These are phyloP conservation scores for Suhomyces bribrorum DNA, from an alignment of 1,139 yeast species.

Conservation along the genomic window DNA sequence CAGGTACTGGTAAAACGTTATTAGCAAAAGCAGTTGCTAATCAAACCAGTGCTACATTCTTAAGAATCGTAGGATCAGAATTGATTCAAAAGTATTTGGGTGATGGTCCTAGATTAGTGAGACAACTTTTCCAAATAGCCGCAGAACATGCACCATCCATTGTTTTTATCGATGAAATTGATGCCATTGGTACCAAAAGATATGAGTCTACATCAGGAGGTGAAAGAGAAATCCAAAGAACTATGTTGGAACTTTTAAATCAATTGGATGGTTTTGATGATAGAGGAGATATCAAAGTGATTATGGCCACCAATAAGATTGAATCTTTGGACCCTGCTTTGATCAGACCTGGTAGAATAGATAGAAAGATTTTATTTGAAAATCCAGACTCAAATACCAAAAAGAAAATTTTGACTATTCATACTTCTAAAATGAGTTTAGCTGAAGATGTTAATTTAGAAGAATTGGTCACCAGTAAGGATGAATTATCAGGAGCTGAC, in stretches of 20 bases:
- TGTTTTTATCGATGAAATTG: constrained; percentile 97
- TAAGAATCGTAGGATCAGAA: constrained; percentile 96
- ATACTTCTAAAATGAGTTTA: constrained; percentile 92
- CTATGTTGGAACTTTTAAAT: constrained; percentile 94
- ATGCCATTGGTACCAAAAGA: constrained; percentile 97
- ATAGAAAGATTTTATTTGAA: constrained; percentile 93
- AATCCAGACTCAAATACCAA: constrained; percentile 93
- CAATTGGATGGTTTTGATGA: constrained; percentile 98
- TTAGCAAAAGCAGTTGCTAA: constrained; percentile 98
- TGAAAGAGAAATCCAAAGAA: constrained; percentile 96
- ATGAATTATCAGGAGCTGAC: constrained; percentile 96
- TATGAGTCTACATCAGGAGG: constrained; percentile 97
- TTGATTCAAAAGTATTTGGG: constrained; percentile 95
- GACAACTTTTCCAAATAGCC: constrained; percentile 96
- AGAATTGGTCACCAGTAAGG: constrained; percentile 87
- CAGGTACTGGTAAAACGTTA: constrained; percentile 98
- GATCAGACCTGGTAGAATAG: constrained; percentile 98
- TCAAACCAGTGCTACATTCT: constrained; percentile 93
- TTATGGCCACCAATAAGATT: constrained; percentile 97
- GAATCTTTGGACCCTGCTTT: constrained; percentile 96
- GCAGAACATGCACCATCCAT: constrained; percentile 97
- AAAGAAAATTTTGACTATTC: constrained; percentile 89
- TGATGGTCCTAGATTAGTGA: constrained; percentile 93
- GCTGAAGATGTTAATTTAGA: constrained; percentile 87
- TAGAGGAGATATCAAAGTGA: constrained; percentile 96